A percentile compares a stretch with the other conserved stretches of the same genome.
These are phyloP conservation scores for Cercospora sp. DNA, from an alignment of 2,329 filamentous ascomycete genomes.

Conservation along the genomic window DNA sequence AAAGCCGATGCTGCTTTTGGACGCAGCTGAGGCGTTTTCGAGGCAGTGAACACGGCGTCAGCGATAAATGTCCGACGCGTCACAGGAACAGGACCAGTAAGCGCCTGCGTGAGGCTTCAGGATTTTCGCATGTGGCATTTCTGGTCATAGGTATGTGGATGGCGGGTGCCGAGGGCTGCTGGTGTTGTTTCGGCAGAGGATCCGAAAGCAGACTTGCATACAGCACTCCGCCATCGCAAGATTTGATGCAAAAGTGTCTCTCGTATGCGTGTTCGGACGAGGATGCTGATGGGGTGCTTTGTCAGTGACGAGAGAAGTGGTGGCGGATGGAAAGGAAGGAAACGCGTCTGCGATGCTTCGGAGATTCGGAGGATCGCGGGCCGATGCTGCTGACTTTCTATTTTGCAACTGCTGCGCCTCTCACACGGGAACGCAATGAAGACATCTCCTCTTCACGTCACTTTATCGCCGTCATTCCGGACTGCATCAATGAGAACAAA, in stretches of 20 bases:
- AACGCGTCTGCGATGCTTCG: neutral
- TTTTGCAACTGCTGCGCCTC: neutral
- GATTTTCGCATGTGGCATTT: neutral
- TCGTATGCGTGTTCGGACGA: neutral
- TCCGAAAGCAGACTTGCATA: neutral
- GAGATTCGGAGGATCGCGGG: neutral
- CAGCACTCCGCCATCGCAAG: neutral
- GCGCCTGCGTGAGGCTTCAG: neutral
- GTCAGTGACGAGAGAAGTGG: neutral
- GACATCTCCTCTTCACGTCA: neutral
- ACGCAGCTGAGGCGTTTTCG: neutral
- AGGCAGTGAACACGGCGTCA: neutral
- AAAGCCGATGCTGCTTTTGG: neutral
- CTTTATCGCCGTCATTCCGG: neutral
- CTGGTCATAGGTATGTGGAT: neutral
- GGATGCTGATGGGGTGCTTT: neutral
- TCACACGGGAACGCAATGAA: neutral
- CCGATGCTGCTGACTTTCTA: neutral
- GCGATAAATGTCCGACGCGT: neutral
- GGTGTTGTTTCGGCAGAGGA: neutral
- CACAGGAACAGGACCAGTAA: neutral
- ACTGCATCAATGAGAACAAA: neutral
- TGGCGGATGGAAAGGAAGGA: neutral
- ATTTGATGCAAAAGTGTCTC: neutral
- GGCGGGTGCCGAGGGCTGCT: neutral